Conservation (phyloP, 2,329 filamentous ascomycete genomes). For the Orbilia ellipsospora region DNA sequence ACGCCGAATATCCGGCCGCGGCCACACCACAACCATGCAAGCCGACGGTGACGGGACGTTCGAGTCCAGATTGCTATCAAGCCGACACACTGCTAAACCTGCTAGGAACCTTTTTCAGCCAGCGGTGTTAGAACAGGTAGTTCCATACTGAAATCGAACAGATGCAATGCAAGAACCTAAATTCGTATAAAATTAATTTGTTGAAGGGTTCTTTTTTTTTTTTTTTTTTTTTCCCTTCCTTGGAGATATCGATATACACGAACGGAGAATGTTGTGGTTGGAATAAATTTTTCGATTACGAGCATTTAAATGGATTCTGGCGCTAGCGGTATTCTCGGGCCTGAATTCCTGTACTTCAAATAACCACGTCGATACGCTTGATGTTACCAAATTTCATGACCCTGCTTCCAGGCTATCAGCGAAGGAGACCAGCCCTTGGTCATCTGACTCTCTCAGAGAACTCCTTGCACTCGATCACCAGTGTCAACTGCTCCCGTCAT, state of each 20-base stretch:
- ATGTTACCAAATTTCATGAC: conserved; percentile 33
- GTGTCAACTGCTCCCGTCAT: conserved; percentile 20
- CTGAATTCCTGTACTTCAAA: conserved; percentile 34
- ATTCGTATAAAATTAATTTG: conserved; percentile 21
- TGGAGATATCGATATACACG: too few species aligned
- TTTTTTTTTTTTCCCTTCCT: not conserved
- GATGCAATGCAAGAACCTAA: conserved; percentile 30
- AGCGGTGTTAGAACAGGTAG: conserved; percentile 21
- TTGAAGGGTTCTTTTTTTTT: too few species aligned
- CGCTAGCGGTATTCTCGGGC: conserved; percentile 53
- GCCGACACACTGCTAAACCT: conserved; percentile 18
- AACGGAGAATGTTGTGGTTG: not conserved
- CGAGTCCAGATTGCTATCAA: conserved; percentile 28
- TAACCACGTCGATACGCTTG: conserved; percentile 9
- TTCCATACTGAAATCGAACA: conserved; percentile 42
- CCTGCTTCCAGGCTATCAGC: conserved; percentile 23
- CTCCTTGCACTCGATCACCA: conserved; percentile 18
- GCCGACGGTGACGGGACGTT: conserved; percentile 18
- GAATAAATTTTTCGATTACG: conserved; percentile 1
- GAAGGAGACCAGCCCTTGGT: conserved; percentile 19
- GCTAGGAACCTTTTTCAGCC: not conserved
- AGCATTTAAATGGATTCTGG: conserved; percentile 13
- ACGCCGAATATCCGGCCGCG: conserved; percentile 33
- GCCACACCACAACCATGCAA: conserved; percentile 23
- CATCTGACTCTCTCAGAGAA: conserved; percentile 38